Evolutionary conservation across 2,329 filamentous ascomycete genomes (phyloP).

Genomic region (Coniochaeta prunicola): DNA sequence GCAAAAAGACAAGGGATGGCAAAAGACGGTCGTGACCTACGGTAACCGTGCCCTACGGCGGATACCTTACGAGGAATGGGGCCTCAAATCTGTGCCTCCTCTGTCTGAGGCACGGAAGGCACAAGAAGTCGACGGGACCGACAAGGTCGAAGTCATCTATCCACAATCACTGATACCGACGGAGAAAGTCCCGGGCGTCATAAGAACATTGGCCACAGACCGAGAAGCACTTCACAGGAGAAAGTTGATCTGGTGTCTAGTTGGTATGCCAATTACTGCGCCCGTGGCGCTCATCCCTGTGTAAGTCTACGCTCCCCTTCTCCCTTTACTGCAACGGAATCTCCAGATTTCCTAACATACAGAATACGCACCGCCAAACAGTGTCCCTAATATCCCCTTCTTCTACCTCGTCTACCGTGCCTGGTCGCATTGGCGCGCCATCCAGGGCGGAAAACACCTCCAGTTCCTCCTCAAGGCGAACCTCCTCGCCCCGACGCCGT

Average conservation of each 20-base stretch:
- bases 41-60: conserved; percentile 80
- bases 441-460: conserved; percentile 77
- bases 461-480: conserved; percentile 72
- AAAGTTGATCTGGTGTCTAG: conserved; percentile 71
- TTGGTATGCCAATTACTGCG: conserved; percentile 74
- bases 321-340: not conserved
- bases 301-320: conserved; percentile 61
- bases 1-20: conserved; percentile 76
- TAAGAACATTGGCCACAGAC: conserved; percentile 69
- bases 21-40: conserved; percentile 76
- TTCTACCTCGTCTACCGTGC: conserved; percentile 91
- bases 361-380: conserved; percentile 32
- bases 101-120: conserved; percentile 57
- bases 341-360: conserved; percentile 6
- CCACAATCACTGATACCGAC: conserved; percentile 63
- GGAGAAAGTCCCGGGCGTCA: conserved; percentile 54
- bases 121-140: conserved; percentile 48
- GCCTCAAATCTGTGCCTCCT: conserved; percentile 86
- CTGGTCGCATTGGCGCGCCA: conserved; percentile 86
- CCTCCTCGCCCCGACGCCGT: conserved; percentile 59
- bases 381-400: conserved; percentile 89
- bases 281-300: conserved; percentile 81
- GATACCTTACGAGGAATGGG: conserved; percentile 97
- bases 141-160: conserved; percentile 68
- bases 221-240: conserved; percentile 69